A percentile compares a stretch with the other conserved stretches of the same genome.
Conservation (phyloP, 148 eudicot species). For the Camellia sinensis region DNA sequence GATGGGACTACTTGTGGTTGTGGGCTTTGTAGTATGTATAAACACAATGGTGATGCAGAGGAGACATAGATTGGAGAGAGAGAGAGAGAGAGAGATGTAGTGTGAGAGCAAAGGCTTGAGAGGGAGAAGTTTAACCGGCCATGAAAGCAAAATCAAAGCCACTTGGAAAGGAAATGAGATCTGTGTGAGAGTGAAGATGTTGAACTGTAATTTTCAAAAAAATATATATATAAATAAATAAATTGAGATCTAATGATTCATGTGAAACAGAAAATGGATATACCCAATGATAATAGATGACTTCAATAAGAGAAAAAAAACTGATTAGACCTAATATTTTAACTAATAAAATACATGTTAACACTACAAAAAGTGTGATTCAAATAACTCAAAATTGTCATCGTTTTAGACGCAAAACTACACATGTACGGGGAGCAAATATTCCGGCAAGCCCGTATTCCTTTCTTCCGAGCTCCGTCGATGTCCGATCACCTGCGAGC, state of each 20-base stretch:
- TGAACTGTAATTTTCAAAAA: background rate
- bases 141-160: slow-evolving; percentile 28
- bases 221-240: background rate
- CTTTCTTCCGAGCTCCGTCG: too few relatives aligned
- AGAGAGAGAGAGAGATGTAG: background rate
- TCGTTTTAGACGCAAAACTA: too few relatives aligned
- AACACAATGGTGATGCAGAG: background rate
- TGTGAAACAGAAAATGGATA: background rate
- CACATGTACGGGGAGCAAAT: too few relatives aligned
- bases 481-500: too few relatives aligned
- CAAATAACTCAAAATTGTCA: too few relatives aligned
- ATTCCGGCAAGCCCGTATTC: too few relatives aligned
- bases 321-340: too few relatives aligned
- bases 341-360: too few relatives aligned
- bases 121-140: background rate
- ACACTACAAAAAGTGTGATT: too few relatives aligned
- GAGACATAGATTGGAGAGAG: background rate
- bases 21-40: background rate
- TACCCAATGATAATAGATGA: background rate
- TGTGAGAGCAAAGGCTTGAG: background rate
- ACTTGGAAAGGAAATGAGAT: slow-evolving; percentile 20
- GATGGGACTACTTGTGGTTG: background rate
- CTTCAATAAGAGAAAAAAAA: background rate
- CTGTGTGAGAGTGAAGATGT: slow-evolving; percentile 13
- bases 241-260: slow-evolving; percentile 12